Base-by-base conservation (phyloP, 106 monocot genomes). In the Acorus calamus region DNA sequence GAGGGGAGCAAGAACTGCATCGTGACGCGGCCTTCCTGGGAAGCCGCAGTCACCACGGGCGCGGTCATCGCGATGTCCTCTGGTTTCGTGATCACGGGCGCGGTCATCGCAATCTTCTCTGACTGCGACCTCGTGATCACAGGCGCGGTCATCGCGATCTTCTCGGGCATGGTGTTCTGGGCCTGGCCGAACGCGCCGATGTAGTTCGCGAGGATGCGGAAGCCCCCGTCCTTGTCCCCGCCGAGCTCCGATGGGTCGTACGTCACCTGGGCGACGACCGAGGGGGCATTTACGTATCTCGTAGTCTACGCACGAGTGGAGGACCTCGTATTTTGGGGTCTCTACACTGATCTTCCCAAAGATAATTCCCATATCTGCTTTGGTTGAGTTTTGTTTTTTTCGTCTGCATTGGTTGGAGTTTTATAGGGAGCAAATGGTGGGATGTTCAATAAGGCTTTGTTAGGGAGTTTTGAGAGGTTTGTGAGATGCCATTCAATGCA, bases 1-100 rank as follows among this genome's bases (percentile, higher is more conserved):
- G 78, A 62, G 28, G 96, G 96, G 60, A 96, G 73, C 56, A 87
- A 60, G 68, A 96, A 96, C 74, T 76, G 82, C 96, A 96, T 96
- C 54, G 87, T 91, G 46, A 87, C 72, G 9, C 4, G 51, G 10
- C 7, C 42, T 51, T 76, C 75, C 4, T 65, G 11, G 8, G 12
- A 46, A 0, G 13, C 53, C 4, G n/a, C 12, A 53, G 12, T 42
- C 55, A 69, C 12, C 47, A 80, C 76, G 12, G 80, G 76, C 2
- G 80, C 76, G 46, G 80, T 81, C 77, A 81, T 81, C 62, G 78
- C 77, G 60, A 85, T 73, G 46, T 58, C 64, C 61, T 78, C 78
- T 13, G 7, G 11, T 42, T 58, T 51, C 14, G 12, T 60, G 64
- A 87, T 73, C 53, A 82, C 86, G 0, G 86, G 86, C 3, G 86